Evolutionary conservation across 352 stramenopile species (phyloP), one percentile per base, ranked within the genome.

Genomic region (Phytophthora rubi): DNA sequence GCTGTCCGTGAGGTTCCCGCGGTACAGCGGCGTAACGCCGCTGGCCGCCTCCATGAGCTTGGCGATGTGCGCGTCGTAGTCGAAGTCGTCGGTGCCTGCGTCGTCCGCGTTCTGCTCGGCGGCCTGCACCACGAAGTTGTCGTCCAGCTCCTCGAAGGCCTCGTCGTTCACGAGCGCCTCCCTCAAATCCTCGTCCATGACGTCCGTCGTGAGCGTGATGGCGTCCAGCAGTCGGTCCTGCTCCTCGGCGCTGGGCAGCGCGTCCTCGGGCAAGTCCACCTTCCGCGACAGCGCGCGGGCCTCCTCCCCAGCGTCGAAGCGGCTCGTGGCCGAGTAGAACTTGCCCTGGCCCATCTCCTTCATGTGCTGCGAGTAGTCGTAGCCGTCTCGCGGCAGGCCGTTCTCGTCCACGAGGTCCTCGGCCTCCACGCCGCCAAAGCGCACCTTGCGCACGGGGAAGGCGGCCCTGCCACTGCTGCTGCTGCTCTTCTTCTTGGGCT

Each of bases 1-100:
- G n/a, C 85, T 80, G 45, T 93, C 86, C 7, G 79, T 89, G 15
- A 95, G 60, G 33, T 92, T 77, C 8, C 85, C 87, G n/a, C 76
- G 76, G 65, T 74, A 85, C 62, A 91, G 85, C 23, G 85, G 85
- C 33, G 59, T 70, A 4, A 94, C 75, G 53, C 88, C 87, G 30
- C 86, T 93, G 1, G 90, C 90, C 4, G 90, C 85, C 9, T 89
- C 90, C 88, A 98, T 97, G 23, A 98, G 82, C 67, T 92, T 95
- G 35, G 90, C 92, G 66, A 98, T 97, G 66, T 98, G 94, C 18
- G 90, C 90, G 52, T 98, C 93, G 70, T 98, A 98, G 68, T 98
- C 93, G 71, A 98, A 98, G 7, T 81, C 90, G 52, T 90, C 89
- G 4, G 28, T 30, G 0, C 26, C 68, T 42, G 35, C 35, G 33